A percentile compares a stretch with the other conserved stretches of the same genome.
Conservation (phyloP, 148 eudicot genomes). For the Vaccinium macrocarpon region DNA sequence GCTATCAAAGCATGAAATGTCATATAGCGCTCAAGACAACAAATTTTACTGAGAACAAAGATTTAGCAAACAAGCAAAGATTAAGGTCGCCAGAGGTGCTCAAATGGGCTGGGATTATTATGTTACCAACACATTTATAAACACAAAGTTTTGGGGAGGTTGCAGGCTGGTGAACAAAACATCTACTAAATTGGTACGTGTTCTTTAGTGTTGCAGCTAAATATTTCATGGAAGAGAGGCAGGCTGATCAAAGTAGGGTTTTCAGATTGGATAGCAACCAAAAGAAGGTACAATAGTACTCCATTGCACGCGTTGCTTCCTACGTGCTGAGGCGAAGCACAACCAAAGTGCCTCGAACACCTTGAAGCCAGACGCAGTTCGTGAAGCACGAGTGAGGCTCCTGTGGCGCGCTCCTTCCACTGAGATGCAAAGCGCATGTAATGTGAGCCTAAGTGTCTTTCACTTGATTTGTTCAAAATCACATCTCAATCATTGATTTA, state of each 20-base stretch:
- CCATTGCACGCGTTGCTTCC: not conserved
- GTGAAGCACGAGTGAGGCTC: not conserved
- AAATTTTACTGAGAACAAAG: not conserved
- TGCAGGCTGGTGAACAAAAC: not conserved
- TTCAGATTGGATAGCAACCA: no score
- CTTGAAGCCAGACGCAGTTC: not conserved
- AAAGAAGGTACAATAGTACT: no score
- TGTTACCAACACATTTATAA: not conserved
- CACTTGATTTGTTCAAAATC: not conserved
- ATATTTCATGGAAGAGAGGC: not conserved
- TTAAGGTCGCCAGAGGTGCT: not conserved
- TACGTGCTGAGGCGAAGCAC: not conserved
- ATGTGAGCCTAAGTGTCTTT: not conserved
- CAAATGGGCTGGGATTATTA: not conserved
- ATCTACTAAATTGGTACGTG: not conserved
- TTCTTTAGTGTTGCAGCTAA: not conserved
- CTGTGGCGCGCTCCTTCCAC: not conserved
- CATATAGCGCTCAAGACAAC: not conserved
- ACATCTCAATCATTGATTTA: not conserved
- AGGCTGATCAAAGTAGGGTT: no score
- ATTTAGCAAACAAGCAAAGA: not conserved
- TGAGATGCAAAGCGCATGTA: not conserved
- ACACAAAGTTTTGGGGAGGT: not conserved
- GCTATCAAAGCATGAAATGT: not conserved
- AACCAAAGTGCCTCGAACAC: not conserved